These are phyloP conservation scores for Arthrobotrys musiformis DNA, from an alignment of 2,329 filamentous ascomycete genomes.

Conservation along the genomic window DNA sequence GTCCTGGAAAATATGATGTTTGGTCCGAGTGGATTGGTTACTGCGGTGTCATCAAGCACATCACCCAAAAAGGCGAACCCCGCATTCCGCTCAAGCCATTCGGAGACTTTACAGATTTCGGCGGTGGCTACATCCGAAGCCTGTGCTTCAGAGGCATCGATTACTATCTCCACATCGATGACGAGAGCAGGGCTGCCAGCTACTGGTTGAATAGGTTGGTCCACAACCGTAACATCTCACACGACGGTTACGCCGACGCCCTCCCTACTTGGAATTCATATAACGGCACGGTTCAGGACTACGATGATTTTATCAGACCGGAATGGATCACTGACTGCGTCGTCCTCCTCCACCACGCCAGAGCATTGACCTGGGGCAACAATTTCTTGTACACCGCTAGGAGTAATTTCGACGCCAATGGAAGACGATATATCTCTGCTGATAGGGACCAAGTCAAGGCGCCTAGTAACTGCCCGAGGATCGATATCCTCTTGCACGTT, in stretches of 20 bases:
- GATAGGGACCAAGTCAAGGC: background rate
- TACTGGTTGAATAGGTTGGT: background rate
- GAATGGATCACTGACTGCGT: slow-evolving; percentile 12
- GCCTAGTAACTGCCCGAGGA: background rate
- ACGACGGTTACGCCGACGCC: background rate
- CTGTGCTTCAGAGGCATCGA: background rate
- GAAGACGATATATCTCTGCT: background rate
- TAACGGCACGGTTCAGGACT: background rate
- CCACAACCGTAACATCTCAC: background rate
- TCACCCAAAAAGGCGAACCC: background rate
- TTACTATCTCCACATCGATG: slow-evolving; percentile 19
- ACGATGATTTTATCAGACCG: background rate
- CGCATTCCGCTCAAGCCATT: background rate
- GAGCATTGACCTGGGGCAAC: background rate
- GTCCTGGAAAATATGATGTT: slow-evolving; percentile 7
- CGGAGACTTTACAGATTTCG: background rate
- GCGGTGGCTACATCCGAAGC: background rate
- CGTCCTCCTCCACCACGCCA: slow-evolving; percentile 7
- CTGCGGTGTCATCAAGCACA: slow-evolving; percentile 27
- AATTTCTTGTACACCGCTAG: background rate
- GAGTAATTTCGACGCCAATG: background rate
- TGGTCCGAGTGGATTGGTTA: slow-evolving; percentile 26
- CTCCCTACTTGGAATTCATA: background rate
- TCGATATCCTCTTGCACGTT: slow-evolving; percentile 15
- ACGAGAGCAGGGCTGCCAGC: background rate